Evolutionary conservation across 2,329 filamentous ascomycete species (phyloP).

Genomic region (Monosporascus sp.): DNA sequence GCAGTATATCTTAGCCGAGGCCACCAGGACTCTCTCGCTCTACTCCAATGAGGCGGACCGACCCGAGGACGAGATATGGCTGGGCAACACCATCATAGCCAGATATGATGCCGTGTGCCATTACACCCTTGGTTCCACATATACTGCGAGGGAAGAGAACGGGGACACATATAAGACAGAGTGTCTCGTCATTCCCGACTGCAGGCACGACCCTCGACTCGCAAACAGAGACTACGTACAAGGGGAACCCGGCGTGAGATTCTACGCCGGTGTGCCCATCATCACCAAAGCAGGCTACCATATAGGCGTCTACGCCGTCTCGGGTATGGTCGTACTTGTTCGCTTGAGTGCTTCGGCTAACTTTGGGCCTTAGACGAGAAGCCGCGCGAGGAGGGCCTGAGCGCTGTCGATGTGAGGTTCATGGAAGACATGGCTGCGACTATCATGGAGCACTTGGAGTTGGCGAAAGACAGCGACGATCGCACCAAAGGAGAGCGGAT

Average conservation of each 20-base stretch:
- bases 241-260: slow-evolving; percentile 27
- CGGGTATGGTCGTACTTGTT: slow-evolving; percentile 26
- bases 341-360: not conserved
- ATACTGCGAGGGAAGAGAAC: slow-evolving; percentile 8
- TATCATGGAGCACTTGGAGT: slow-evolving; percentile 57
- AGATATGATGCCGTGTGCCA: slow-evolving; percentile 16
- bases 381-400: slow-evolving; percentile 43
- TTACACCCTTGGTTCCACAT: slow-evolving; percentile 8
- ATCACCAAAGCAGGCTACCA: slow-evolving; percentile 46
- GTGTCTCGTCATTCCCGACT: slow-evolving; percentile 25
- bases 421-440: slow-evolving; percentile 51
- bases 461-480: slow-evolving; percentile 44
- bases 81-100: slow-evolving; percentile 16
- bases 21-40: slow-evolving; percentile 39
- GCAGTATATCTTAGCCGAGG: slow-evolving; percentile 48
- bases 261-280: slow-evolving; percentile 49
- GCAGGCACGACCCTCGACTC: slow-evolving; percentile 27
- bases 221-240: slow-evolving; percentile 26
- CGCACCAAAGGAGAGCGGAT: slow-evolving; percentile 48
- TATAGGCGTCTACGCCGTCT: slow-evolving; percentile 55
- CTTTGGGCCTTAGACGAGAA: slow-evolving; percentile 34
- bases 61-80: slow-evolving; percentile 18
- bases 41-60: slow-evolving; percentile 19
- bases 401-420: slow-evolving; percentile 42
- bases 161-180: slow-evolving; percentile 11